Evolutionary conservation across 345 rosid genomes (phyloP).

Genomic region (Laguncularia racemosa): DNA sequence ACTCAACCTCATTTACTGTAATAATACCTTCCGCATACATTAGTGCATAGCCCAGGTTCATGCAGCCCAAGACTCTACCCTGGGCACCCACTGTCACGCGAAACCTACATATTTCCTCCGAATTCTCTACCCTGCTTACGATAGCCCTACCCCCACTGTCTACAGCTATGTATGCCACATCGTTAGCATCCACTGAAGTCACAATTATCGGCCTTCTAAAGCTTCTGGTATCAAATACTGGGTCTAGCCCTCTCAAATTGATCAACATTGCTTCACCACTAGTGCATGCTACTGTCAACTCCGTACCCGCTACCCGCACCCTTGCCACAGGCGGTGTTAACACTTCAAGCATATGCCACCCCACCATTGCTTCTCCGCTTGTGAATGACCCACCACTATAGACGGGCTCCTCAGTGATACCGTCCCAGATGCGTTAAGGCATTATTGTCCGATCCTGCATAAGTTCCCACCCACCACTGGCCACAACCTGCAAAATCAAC

Average conservation of each 20-base stretch:
- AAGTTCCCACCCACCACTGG: conserved; percentile 90
- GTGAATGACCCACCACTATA: conserved; percentile 58
- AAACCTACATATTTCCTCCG: conserved; percentile 48
- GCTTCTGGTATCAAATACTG: conserved; percentile 20
- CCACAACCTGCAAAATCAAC: conserved; percentile 74
- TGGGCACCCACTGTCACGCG: conserved; percentile 15
- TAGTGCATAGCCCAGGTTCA: conserved; percentile 55
- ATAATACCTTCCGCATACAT: conserved; percentile 60
- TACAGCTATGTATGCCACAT: conserved; percentile 42
- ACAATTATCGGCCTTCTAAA: conserved; percentile 33
- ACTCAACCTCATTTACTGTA: conserved; percentile 61
- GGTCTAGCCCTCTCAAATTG: conserved; percentile 51
- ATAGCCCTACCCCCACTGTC: conserved; percentile 44
- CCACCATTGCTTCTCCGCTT: conserved; percentile 58
- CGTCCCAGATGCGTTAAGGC: conserved; percentile 79
- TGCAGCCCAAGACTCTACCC: conserved; percentile 47
- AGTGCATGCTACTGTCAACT: conserved; percentile 70
- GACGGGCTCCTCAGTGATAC: conserved; percentile 31
- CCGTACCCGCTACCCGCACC: conserved; percentile 42
- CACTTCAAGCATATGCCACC: conserved; percentile 72
- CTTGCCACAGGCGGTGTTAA: conserved; percentile 59
- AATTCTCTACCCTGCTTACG: conserved; percentile 42
- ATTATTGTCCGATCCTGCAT: conserved; percentile 67
- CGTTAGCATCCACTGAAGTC: conserved; percentile 37
- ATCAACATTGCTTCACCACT: conserved; percentile 34